Evolutionary conservation across 352 stramenopile genomes (phyloP), one percentile per base, ranked within the genome.

Genomic region (Halophytophthora batemanensis): DNA sequence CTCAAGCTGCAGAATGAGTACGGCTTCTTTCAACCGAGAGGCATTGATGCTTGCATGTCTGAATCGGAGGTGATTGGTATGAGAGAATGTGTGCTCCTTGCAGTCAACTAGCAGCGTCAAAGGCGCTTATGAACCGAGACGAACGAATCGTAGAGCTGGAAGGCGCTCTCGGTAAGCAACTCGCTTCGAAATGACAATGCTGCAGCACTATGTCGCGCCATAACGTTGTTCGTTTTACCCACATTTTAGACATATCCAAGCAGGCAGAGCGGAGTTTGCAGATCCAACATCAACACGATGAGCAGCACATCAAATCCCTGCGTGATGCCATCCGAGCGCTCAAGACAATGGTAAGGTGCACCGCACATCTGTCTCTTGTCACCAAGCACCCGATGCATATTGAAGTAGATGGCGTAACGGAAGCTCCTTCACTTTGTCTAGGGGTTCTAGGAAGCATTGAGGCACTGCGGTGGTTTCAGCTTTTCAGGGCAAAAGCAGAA

Each of bases 301-400:
- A 69, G 14, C 45, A 64, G 21, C 58, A 61, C 35, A 57, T 75
- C 39, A 59, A 63, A 31, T 56, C 66, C 2, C 45, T 69, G 6
- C 61, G 66, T 12, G 42, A 43, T 15, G 66, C 61, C 12, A 46
- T 71, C 22, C 37, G 61, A 40, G 50, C 47, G 13, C 46, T 75
- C 22, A 50, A 75, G 36, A 56, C 11, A 17, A 38, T 3, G 15
- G 33, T 14, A 17, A 38, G 2, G 33, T 38, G 33, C 33, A 17
- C 25, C 11, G 10, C n/a, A 13, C 33, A 13, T 3, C 7, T 38
- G 3, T 17, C 15, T 38, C 33, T 38, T 38, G 11, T 5, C 3
- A 5, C 2, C 11, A 38, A 38, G 33, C 33, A 38, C 2, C 11
- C 33, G 10, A 13, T 5, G 33, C 11, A 17, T 17, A 14, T 13